phyloP scores from a whole-genome alignment of 2,329 filamentous ascomycete genomes.

The Botrytis paeoniae region DNA sequence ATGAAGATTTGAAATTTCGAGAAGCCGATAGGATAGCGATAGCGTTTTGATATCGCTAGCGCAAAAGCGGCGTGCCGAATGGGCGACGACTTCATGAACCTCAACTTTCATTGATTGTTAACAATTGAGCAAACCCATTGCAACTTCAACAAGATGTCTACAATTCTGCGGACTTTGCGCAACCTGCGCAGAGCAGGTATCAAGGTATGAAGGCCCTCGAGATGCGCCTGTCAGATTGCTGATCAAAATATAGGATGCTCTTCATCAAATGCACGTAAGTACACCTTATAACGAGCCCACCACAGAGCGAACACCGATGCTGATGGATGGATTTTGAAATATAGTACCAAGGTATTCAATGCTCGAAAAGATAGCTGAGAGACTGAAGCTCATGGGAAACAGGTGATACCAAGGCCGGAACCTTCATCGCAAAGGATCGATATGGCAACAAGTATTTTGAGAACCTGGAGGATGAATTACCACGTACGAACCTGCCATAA shows the following conservation, averaged over 20 bases:
- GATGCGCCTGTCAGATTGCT: slow-evolving; percentile 33
- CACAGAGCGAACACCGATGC: slow-evolving; percentile 26
- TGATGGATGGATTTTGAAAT: slow-evolving; percentile 23
- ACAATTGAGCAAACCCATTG: slow-evolving; percentile 28
- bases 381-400: slow-evolving; percentile 28
- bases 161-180: slow-evolving; percentile 76
- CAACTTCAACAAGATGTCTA: slow-evolving; percentile 71
- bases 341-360: slow-evolving; percentile 36
- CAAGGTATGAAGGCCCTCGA: slow-evolving; percentile 58
- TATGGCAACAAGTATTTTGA: slow-evolving; percentile 98
- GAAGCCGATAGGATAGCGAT: slow-evolving; percentile 11
- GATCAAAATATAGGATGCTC: slow-evolving; percentile 67
- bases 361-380: background rate
- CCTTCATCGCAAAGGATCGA: slow-evolving; percentile 77
- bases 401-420: slow-evolving; percentile 97
- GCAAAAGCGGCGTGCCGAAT: slow-evolving; percentile 27
- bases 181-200: slow-evolving; percentile 85
- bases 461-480: slow-evolving; percentile 85
- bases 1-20: slow-evolving; percentile 16
- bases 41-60: slow-evolving; percentile 21
- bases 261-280: slow-evolving; percentile 88
- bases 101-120: slow-evolving; percentile 18
- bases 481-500: slow-evolving; percentile 57
- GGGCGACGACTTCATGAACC: slow-evolving; percentile 20
- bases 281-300: slow-evolving; percentile 28